A percentile compares a stretch with the other conserved stretches of the same genome.
These are phyloP conservation scores for Schoenoplectus tabernaemontani DNA, from an alignment of 202 grass and related monocot species.

Conservation along the genomic window DNA sequence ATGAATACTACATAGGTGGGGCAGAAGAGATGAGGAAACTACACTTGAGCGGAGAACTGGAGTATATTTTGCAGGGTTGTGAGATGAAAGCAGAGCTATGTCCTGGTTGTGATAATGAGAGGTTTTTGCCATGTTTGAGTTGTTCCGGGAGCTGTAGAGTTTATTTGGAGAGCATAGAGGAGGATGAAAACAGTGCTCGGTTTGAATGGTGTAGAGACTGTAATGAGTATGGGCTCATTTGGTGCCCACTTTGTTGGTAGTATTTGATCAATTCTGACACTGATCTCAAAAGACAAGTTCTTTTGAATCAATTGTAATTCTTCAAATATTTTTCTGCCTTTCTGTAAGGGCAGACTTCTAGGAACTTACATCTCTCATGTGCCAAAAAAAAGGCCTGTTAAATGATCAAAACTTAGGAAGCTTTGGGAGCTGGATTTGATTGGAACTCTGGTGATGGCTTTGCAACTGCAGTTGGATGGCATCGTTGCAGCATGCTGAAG, in stretches of 20 bases:
- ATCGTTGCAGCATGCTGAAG: too few relatives aligned
- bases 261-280: neutral
- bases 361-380: neutral
- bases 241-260: neutral
- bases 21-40: conserved; percentile 47
- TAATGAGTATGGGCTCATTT: conserved; percentile 61
- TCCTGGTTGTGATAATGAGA: conserved; percentile 44
- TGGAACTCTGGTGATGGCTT: too few relatives aligned
- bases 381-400: neutral
- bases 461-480: too few relatives aligned
- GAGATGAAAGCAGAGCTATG: conserved; percentile 30
- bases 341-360: neutral
- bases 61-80: conserved; percentile 34
- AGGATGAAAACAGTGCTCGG: neutral
- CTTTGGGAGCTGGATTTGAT: neutral
- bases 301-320: neutral
- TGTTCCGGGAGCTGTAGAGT: conserved; percentile 73
- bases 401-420: too few relatives aligned
- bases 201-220: conserved; percentile 56
- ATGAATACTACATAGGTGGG: conserved; percentile 56
- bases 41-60: conserved; percentile 57
- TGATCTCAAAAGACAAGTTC: neutral
- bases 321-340: neutral
- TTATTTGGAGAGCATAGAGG: conserved; percentile 30
- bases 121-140: conserved; percentile 64